Evolutionary conservation across 202 grass and related monocot species (phyloP).

Genomic region (Zoysia matrella): DNA sequence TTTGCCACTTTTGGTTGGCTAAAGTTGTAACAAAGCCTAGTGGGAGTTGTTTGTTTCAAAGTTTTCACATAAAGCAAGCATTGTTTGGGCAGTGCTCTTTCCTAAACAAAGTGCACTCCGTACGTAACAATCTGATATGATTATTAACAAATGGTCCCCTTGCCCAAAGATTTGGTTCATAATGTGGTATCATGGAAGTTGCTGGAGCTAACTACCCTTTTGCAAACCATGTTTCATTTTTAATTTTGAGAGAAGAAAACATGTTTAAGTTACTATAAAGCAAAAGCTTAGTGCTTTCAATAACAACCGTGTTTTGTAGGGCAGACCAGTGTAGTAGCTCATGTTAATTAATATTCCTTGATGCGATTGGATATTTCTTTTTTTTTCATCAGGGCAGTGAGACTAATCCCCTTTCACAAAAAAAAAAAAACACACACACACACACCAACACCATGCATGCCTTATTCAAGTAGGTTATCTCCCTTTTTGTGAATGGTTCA

Average conservation of each 20-base stretch:
- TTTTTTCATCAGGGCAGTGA: no score
- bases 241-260: neutral
- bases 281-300: conserved; percentile 25
- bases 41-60: conserved; percentile 53
- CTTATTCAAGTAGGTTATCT: no score
- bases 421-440: no score
- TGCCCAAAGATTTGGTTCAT: conserved; percentile 21
- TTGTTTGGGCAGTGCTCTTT: conserved; percentile 18
- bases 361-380: no score
- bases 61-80: conserved; percentile 34
- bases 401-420: no score
- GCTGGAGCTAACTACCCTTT: conserved; percentile 37
- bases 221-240: conserved; percentile 2
- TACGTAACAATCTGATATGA: conserved; percentile 4
- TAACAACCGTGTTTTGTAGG: conserved; percentile 23
- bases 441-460: no score
- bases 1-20: conserved; percentile 55
- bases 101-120: conserved; percentile 34
- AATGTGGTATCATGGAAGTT: conserved; percentile 39
- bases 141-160: conserved; percentile 25
- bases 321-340: neutral
- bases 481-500: no score
- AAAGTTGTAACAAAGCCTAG: conserved; percentile 55
- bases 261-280: conserved; percentile 8
- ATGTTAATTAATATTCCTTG: no score